Evolutionary conservation across 129 eudicot species (phyloP), one percentile per base, ranked within the genome.

Genomic region (Helianthus annuus): DNA sequence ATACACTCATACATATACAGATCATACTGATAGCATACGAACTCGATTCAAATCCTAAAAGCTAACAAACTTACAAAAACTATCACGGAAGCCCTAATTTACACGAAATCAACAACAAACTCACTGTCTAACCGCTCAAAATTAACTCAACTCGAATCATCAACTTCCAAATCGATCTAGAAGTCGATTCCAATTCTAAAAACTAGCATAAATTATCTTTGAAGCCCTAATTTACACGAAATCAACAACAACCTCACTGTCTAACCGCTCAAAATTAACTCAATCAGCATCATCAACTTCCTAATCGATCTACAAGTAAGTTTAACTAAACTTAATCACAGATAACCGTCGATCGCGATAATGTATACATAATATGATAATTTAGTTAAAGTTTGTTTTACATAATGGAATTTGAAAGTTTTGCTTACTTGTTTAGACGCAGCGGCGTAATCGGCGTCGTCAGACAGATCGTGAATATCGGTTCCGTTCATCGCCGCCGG

Each of bases 401-500:
- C 4, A 19, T 34, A 40, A 40, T 40, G 2, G 6, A 7, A 62
- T 36, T 10, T 27, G 54, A 63, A 58, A n/a, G 16, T 49, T 64
- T 66, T 10, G 56, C 75, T 57, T 81, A 92, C 96, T 79, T 86
- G 95, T 56, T 89, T 91, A 14, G 83, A 80, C 57, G 95, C 87
- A 17, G 89, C 98, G 54, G 95, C 98, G 83, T 92, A 92, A 83
- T 92, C 98, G 75, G 96, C 96, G 79, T 92, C 98, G 74, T 92
- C 98, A 5, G 96, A 87, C 48, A 92, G 78, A 76, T 92, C 98
- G 79, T 89, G 84, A 48, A 82, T 40, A 22, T 89, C 96, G 4
- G 86, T 51, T 74, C 89, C 98, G 66, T 76, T 85, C 97, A 92
- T 92, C 88, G 81, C 65, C 71, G 80, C 53, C 73, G 82, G 76